These are phyloP conservation scores for Trypanosoma lewisi DNA, from an alignment of 208 protist genomes.

Conservation along the genomic window DNA sequence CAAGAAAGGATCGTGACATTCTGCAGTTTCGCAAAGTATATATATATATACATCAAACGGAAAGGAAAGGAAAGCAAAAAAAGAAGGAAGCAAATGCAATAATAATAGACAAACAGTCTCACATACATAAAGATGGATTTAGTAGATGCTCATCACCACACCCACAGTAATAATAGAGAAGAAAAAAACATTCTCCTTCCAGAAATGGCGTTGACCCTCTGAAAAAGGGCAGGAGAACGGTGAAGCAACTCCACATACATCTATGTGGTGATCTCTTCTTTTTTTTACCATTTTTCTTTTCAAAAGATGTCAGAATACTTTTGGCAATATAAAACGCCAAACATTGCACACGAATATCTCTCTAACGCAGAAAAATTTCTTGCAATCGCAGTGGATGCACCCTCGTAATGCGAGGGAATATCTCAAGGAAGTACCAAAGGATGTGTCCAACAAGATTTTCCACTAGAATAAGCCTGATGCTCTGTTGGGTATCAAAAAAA, in stretches of 20 bases:
- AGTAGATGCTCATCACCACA: no score
- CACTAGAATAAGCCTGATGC: constrained; percentile 39
- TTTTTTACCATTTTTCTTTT: neutral
- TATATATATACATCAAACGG: neutral
- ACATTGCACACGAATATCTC: no score
- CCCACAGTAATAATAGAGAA: no score
- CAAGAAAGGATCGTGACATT: constrained; percentile 61
- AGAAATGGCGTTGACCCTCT: no score
- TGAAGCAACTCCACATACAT: no score
- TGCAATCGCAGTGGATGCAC: constrained; percentile 57
- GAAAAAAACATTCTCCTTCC: no score
- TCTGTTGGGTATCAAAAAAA: constrained; percentile 21
- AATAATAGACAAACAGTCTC: no score
- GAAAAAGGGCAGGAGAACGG: no score
- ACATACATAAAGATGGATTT: no score
- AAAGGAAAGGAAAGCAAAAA: neutral
- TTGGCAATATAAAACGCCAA: no score
- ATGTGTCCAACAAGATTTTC: constrained; percentile 64
- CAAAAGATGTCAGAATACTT: no score
- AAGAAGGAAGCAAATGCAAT: constrained; percentile 9
- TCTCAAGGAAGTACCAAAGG: constrained; percentile 79
- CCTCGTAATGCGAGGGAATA: constrained; percentile 86
- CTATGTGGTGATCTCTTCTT: no score
- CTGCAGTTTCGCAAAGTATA: neutral
- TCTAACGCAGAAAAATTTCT: constrained; percentile 22